phyloP scores from a whole-genome alignment of 257 asterid species.

The Lycium barbarum region DNA sequence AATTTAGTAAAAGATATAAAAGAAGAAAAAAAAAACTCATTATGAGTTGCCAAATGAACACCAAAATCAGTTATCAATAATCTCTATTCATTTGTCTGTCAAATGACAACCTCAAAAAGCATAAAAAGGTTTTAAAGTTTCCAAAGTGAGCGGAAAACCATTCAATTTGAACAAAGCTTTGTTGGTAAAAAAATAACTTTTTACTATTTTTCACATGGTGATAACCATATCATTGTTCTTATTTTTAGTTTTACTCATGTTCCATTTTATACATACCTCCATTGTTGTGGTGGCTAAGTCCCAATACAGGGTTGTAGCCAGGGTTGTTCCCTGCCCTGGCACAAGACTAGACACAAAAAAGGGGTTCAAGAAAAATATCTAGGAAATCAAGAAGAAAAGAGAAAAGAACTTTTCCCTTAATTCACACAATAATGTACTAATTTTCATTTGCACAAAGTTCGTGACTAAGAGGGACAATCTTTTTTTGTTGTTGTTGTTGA shows the following conservation, averaged over 20 bases:
- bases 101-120: background rate
- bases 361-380: background rate
- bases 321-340: constrained; percentile 28
- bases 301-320: background rate
- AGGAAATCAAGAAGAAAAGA: constrained; percentile 1
- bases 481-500: background rate
- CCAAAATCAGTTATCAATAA: background rate
- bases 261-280: background rate
- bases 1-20: too few relatives aligned
- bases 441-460: background rate
- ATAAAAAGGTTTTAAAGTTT: background rate
- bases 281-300: constrained; percentile 14
- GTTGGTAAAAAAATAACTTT: background rate
- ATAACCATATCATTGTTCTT: background rate
- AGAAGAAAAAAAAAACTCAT: too few relatives aligned
- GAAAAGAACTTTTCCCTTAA: background rate
- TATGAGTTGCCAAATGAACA: background rate
- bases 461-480: background rate
- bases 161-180: constrained; percentile 26
- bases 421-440: background rate
- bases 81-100: background rate
- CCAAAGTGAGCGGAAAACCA: constrained; percentile 33
- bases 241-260: background rate
- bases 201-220: constrained; percentile 25
- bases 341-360: background rate